Base-by-base conservation (phyloP, 2,329 filamentous ascomycete species). In the Corynespora cassiicola region DNA sequence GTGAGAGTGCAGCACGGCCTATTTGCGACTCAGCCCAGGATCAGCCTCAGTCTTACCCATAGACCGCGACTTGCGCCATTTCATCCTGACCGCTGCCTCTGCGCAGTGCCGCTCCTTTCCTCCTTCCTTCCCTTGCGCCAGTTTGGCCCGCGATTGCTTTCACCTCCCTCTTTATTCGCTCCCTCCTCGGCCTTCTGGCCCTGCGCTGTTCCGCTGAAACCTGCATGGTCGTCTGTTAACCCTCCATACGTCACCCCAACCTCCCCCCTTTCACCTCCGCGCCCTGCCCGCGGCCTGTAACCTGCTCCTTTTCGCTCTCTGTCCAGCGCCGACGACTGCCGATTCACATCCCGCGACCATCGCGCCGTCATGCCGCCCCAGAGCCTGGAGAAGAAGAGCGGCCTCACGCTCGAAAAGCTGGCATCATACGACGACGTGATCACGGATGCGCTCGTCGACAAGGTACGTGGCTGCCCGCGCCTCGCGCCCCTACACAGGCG, bases 361-460 rank as follows among this genome's bases (percentile, higher is more conserved):
- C 36, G 47, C 54, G 53, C 53, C 36, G 39, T 34, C 45, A 75
- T 75, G 73, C 56, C 75, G 42, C 61, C 74, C 36, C 69, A 70
- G 54, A 63, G 66, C 66, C 69, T 70, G 62, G 56, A 73, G 45
- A 81, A 86, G 70, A 87, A 80, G 73, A 84, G 87, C 63, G 82
- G 84, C 47, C 78, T 99, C 57, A 96, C 90, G 6, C 77, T 97
- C 56, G 84, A 86, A 45, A 91, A 95, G 76, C 75, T 99, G 59
- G 87, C 90, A 20, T 86, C 87, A 32, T 97, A 97, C 75, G 94
- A 99, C 73, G 94, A 99, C 70, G 85, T 97, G 51, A 77, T 95
- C 47, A 99, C 94, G 6, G 94, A 99, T 79, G 88, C 89, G 54
- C 83, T 99, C 36, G 85, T 99, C 45, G 94, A 99, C 71, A 90